Evolutionary conservation across 106 monocot genomes (phyloP), one percentile per base, ranked within the genome.

Genomic region (Chionographis japonica): DNA sequence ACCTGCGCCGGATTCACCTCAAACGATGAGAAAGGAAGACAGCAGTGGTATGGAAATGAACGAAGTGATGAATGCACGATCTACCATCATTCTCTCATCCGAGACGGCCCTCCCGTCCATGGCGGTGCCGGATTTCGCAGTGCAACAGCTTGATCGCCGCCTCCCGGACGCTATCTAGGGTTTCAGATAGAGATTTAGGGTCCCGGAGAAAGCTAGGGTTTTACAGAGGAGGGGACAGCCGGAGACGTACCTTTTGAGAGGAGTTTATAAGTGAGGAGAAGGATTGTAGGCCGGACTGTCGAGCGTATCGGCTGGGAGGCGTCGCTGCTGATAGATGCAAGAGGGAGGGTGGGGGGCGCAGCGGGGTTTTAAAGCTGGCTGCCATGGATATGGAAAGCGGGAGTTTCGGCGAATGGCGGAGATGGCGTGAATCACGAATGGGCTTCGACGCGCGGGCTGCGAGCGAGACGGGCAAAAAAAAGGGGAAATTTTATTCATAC

Each of bases 71-170:
- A 62, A 50, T 12, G 36, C 37, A 38, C 46, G 40, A 68, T 52
- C 49, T 65, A 85, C 85, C 77, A 81, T 74, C 77, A 81, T 85
- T 71, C 67, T 77, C 41, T 78, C 77, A 14, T 71, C 77, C 55
- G 70, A 59, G 2, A 61, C 56, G 38, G 64, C 15, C 40, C 54
- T 67, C 60, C 71, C 70, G 52, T 67, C 77, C 73, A 69, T 85
- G 55, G 52, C 73, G 40, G 53, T 52, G 38, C 19, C 65, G 18
- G 75, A 68, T 52, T 60, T 75, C 60, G 76, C 54, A 13, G 70
- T 71, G 58, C 36, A 13, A 37, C 51, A 61, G 60, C 64, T 69
- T 52, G 9, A 7, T 53, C 72, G 50, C 14, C 56, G 50, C 55
- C 79, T 46, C 56, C 37, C 40, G 46, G 50, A 18, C n/a, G 50